Base-by-base conservation (phyloP, 441 rosid genomes). In the Gossypium laxum region DNA sequence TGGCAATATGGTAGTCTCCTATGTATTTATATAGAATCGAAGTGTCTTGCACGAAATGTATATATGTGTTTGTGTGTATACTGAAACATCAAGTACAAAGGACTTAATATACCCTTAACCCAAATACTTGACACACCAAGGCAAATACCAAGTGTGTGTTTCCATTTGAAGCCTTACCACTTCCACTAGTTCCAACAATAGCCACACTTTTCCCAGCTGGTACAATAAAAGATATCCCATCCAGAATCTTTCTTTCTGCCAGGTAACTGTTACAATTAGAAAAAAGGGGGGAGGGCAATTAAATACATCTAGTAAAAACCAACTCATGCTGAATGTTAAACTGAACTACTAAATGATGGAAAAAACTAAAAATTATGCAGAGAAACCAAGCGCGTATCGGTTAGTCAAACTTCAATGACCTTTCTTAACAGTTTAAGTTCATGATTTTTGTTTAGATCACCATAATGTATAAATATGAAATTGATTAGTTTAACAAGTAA, bases 121-220 rank as follows among this genome's bases (percentile, higher is more conserved):
- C 24, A 55, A 12, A 55, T 21, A 10, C 30, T 21, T 21, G 14
- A 55, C 60, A 55, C 28, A 18, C 51, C 14, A 57, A 55, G 10
- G 63, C 19, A 74, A 19, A 69, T 3, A 54, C 47, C 66, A 52
- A 63, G 55, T n/a, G 7, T 11, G n/a, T 73, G 50, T 69, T 58
- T 57, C 52, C 24, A 66, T 15, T n/a, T 17, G 58, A 75, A 75
- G 51, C 41, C 87, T 82, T 86, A 91, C 98, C 98, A 52, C 98
- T 89, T 64, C 98, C 97, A 74, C 98, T 94, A 15, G 92, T 85
- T 72, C 98, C 98, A 76, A 92, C 98, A 78, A 94, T 86, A 19
- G 98, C 98, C 57, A 92, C 91, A 77, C 97, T 92, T 81, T 90
- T 92, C 74, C 97, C 98, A 67, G 97, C 88, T 4, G 94, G 91